Conservation (phyloP, 352 stramenopile species). For the Pythium oligandrum region DNA sequence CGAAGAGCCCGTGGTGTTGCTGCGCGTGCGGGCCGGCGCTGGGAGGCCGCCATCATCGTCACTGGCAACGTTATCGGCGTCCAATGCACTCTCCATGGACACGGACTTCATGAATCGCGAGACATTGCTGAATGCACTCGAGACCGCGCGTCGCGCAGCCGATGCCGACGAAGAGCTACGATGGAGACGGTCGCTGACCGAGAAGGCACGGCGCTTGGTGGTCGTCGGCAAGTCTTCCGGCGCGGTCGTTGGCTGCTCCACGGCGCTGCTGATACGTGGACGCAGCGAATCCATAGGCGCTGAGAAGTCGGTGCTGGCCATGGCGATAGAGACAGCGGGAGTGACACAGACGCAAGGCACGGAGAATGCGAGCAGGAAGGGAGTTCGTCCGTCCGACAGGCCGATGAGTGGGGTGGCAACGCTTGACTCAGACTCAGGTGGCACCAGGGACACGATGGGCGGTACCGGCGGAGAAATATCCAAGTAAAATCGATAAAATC, state of each 20-base stretch:
- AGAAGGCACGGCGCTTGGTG: constrained; percentile 53
- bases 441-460: too few relatives aligned
- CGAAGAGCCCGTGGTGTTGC: constrained; percentile 4
- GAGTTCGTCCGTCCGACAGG: too few relatives aligned
- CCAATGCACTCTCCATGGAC: constrained; percentile 31
- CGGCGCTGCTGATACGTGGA: constrained; percentile 9
- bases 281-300: background rate
- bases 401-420: too few relatives aligned
- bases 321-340: too few relatives aligned
- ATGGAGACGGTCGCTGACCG: constrained; percentile 32
- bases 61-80: constrained; percentile 6
- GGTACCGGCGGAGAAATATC: too few relatives aligned
- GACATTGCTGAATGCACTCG: constrained; percentile 38
- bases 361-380: too few relatives aligned
- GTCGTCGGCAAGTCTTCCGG: constrained; percentile 8
- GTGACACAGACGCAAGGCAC: too few relatives aligned
- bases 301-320: too few relatives aligned
- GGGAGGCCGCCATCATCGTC: constrained; percentile 1
- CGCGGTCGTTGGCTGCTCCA: constrained; percentile 10
- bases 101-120: constrained; percentile 13
- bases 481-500: too few relatives aligned
- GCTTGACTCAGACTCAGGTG: too few relatives aligned
- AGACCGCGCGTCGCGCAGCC: constrained; percentile 26
- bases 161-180: constrained; percentile 21
- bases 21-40: constrained; percentile 5